Evolutionary conservation across 2,329 filamentous ascomycete genomes (phyloP).

Genomic region (Aspergillus sp.): DNA sequence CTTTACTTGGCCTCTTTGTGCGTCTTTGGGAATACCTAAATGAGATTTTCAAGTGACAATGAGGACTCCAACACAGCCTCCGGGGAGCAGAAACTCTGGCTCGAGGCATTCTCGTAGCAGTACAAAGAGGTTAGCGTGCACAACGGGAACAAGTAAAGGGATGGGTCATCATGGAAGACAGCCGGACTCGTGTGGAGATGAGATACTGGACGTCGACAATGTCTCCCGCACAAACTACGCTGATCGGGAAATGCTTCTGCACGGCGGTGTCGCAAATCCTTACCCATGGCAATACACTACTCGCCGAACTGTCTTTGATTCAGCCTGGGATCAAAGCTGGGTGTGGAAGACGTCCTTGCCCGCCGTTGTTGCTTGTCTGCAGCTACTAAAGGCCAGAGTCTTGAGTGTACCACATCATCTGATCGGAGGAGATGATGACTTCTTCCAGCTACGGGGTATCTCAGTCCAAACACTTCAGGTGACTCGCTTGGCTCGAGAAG

Average conservation of each 20-base stretch:
- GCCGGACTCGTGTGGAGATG: neutral
- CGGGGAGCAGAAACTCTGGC: too few species aligned
- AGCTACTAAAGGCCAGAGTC: neutral
- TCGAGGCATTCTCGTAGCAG: too few species aligned
- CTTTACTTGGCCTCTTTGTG: too few species aligned
- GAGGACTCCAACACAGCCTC: too few species aligned
- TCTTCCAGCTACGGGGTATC: neutral
- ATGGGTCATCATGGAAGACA: neutral
- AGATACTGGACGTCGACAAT: neutral
- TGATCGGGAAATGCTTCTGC: neutral
- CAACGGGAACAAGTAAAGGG: too few species aligned
- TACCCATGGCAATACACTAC: neutral
- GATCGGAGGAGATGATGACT: neutral
- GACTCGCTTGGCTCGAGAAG: neutral
- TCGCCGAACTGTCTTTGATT: neutral
- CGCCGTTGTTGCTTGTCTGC: neutral
- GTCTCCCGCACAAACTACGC: neutral
- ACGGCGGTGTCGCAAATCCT: neutral
- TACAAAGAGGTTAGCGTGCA: too few species aligned
- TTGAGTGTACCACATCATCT: neutral
- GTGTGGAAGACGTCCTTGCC: neutral
- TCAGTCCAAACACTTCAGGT: neutral
- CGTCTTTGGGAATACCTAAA: too few species aligned
- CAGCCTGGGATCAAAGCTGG: neutral
- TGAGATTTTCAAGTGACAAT: too few species aligned